Evolutionary conservation across 306 rosid species (phyloP), one percentile per base, ranked within the genome.

Genomic region (Glycine tomentella): DNA sequence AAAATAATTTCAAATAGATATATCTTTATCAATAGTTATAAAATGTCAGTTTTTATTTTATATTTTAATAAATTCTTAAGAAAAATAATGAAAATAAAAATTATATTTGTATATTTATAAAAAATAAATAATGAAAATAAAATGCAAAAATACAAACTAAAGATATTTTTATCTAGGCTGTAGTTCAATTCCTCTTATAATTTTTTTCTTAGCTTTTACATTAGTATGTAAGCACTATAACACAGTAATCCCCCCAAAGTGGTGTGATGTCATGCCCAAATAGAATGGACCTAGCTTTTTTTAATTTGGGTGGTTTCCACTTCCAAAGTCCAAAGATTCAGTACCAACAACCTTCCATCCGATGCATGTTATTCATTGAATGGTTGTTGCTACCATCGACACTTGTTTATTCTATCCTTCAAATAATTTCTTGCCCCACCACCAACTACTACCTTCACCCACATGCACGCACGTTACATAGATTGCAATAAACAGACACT

Each of bases 381-480:
- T 77, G 75, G 79, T 55, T 72, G 80, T 33, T 63, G 12, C 77
- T 36, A 31, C 80, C 57, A 77, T 73, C 46, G 49, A 66, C 74
- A 68, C 57, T 45, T 10, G 69, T 61, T 59, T 48, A 34, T 75
- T n/a, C 42, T 51, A 53, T 68, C 72, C 69, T 49, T 10, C 5
- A 66, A 74, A 74, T 74, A 57, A 74, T 78, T 68, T 61, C 42
- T 13, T 62, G 82, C 55, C 86, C 86, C 82, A 53, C 84, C 79
- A 74, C 44, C 75, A 68, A 31, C 77, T 38, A 61, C 83, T 33
- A 34, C 62, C 6, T 15, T 74, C 72, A 16, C 50, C 67, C 86
- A 86, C 84, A 75, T 82, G 86, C 84, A 74, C 5, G 40, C 86
- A 79, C 80, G 72, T 82, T 85, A n/a, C 71, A 69, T 46, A 44